These are phyloP conservation scores for Trichoderma gracile DNA, from an alignment of 2,329 filamentous ascomycete species.

Conservation along the genomic window DNA sequence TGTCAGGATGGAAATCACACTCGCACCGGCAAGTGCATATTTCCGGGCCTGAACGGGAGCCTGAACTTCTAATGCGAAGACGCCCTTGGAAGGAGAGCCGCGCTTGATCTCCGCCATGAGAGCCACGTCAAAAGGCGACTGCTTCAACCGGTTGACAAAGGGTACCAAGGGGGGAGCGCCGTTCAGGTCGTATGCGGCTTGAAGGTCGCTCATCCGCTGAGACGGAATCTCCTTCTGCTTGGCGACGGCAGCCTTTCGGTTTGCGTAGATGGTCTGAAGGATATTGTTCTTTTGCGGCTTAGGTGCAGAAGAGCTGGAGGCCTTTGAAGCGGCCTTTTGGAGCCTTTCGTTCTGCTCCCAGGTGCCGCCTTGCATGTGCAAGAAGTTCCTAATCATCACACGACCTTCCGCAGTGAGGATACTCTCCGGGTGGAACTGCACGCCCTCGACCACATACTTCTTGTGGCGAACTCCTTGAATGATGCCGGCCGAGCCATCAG, in stretches of 20 bases:
- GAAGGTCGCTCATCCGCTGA: constrained; percentile 76
- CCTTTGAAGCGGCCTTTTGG: constrained; percentile 43
- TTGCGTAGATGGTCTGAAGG: constrained; percentile 84
- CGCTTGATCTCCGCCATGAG: constrained; percentile 98
- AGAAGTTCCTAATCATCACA: constrained; percentile 88
- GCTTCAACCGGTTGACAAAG: constrained; percentile 74
- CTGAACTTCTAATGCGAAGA: constrained; percentile 84
- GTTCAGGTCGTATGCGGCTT: constrained; percentile 82
- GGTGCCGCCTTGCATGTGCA: constrained; percentile 83
- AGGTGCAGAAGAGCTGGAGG: constrained; percentile 33
- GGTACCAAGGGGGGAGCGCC: constrained; percentile 81
- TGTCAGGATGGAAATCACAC: constrained; percentile 96
- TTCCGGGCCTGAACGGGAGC: constrained; percentile 87
- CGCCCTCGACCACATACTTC: constrained; percentile 85
- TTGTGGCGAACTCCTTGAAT: constrained; percentile 98
- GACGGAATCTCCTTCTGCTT: constrained; percentile 85
- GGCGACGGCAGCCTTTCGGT: constrained; percentile 72
- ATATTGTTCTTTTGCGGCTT: constrained; percentile 74
- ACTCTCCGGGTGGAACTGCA: constrained; percentile 97
- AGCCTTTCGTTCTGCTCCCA: constrained; percentile 78
- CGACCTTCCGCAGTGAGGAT: constrained; percentile 90
- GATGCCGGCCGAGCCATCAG: constrained; percentile 76
- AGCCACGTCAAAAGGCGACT: constrained; percentile 84
- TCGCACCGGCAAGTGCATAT: constrained; percentile 91
- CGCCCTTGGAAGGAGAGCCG: constrained; percentile 92